Evolutionary conservation across 1,284 basidiomycete genomes (phyloP).

Genomic region (Puccinia triticina): DNA sequence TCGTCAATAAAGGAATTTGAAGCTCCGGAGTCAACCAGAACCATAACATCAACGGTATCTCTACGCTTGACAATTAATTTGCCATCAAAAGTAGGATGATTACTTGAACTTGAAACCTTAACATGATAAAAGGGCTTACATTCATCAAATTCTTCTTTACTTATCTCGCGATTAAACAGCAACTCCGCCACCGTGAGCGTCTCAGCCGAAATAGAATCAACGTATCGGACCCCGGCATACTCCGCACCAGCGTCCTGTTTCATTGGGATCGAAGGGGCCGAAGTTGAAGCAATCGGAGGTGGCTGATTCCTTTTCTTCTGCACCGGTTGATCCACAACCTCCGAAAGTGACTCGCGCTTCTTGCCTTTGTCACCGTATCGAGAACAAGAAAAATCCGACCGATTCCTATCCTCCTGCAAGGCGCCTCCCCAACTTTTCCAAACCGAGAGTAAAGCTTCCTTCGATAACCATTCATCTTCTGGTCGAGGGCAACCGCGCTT

Average conservation of each 20-base stretch:
- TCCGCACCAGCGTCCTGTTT: too few species aligned
- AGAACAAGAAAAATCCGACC: too few species aligned
- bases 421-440: too few species aligned
- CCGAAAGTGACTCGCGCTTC: background rate
- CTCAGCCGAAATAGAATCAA: background rate
- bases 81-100: background rate
- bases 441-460: too few species aligned
- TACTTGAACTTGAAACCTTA: background rate
- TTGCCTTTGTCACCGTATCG: too few species aligned
- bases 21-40: constrained; percentile 16
- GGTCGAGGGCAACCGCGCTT: too few species aligned
- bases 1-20: background rate
- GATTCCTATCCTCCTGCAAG: too few species aligned
- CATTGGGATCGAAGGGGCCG: background rate
- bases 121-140: background rate
- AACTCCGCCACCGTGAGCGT: background rate
- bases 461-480: too few species aligned
- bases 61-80: background rate
- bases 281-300: background rate
- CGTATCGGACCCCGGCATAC: too few species aligned
- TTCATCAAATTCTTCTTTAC: background rate
- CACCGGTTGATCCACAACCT: background rate
- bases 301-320: background rate
- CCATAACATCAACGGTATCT: background rate
- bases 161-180: background rate